phyloP scores from a whole-genome alignment of 2,329 filamentous ascomycete species.

The Biscogniauxia sp. region DNA sequence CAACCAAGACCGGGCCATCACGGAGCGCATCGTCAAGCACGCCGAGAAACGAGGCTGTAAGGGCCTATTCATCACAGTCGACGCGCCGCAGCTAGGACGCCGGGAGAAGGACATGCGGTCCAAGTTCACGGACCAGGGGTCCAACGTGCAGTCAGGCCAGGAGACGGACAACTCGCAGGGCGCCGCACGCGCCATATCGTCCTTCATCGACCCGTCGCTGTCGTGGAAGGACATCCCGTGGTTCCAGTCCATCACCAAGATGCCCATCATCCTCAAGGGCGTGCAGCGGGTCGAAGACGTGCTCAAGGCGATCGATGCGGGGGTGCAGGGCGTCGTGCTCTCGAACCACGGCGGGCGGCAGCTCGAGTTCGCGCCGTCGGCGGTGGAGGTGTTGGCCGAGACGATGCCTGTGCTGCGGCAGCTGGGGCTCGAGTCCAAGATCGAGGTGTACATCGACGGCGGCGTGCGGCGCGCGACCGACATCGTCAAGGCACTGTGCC shows the following conservation, averaged over 20 bases:
- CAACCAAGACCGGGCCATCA: conserved; percentile 92
- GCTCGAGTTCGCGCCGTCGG: conserved; percentile 86
- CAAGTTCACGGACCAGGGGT: conserved; percentile 83
- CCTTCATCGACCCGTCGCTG: conserved; percentile 92
- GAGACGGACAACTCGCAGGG: conserved; percentile 85
- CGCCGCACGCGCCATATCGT: conserved; percentile 89
- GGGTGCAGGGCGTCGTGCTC: conserved; percentile 85
- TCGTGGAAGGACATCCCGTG: conserved; percentile 93
- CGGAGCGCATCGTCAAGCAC: conserved; percentile 84
- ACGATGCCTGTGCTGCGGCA: conserved; percentile 83
- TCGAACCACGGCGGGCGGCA: conserved; percentile 96
- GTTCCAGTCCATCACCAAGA: conserved; percentile 85
- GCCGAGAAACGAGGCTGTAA: conserved; percentile 90
- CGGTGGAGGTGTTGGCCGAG: conserved; percentile 86
- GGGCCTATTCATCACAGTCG: conserved; percentile 96
- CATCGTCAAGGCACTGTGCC: conserved; percentile 90
- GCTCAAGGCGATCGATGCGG: conserved; percentile 75
- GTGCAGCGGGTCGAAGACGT: conserved; percentile 96
- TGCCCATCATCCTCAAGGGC: conserved; percentile 96
- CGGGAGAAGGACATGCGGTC: conserved; percentile 97
- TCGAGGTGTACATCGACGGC: conserved; percentile 90
- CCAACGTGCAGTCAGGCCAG: conserved; percentile 75
- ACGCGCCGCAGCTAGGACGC: conserved; percentile 91
- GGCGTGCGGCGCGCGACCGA: conserved; percentile 88
- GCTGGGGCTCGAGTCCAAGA: conserved; percentile 68